Evolutionary conservation across 2,329 filamentous ascomycete species (phyloP).

Genomic region (Pyrenochaeta sp.): DNA sequence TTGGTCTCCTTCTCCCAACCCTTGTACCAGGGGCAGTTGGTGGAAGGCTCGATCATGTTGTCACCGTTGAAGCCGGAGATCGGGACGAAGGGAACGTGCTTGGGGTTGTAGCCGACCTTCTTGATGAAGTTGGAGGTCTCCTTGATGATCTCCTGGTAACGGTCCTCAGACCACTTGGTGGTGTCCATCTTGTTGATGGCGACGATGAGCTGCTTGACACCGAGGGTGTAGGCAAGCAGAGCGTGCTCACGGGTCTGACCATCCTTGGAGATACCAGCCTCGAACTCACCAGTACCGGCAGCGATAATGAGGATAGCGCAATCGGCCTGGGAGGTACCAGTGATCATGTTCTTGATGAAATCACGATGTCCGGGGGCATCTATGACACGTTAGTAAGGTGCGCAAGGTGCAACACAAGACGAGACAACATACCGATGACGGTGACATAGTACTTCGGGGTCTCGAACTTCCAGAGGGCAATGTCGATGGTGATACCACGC

Average conservation of each 20-base stretch:
- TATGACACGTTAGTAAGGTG: conserved; percentile 15
- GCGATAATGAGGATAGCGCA: conserved; percentile 99
- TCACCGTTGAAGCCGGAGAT: conserved; percentile 99
- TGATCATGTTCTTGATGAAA: conserved; percentile 99
- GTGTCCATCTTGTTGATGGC: conserved; percentile 99
- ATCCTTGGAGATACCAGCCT: conserved; percentile 99
- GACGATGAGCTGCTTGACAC: conserved; percentile 99
- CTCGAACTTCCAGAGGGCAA: conserved; percentile 99
- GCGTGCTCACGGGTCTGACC: conserved; percentile 99
- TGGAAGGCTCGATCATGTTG: conserved; percentile 94
- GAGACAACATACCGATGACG: conserved; percentile 56
- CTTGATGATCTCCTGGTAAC: conserved; percentile 99
- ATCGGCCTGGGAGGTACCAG: conserved; percentile 99
- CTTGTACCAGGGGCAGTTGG: conserved; percentile 99
- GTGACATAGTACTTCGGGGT: conserved; percentile 98
- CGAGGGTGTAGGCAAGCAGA: conserved; percentile 99
- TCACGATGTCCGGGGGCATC: conserved; percentile 99
- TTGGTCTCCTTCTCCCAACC: conserved; percentile 99
- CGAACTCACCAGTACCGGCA: conserved; percentile 99
- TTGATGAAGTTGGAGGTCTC: conserved; percentile 99
- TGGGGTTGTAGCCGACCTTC: conserved; percentile 99
- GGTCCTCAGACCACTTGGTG: conserved; percentile 95
- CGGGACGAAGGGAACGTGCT: conserved; percentile 96
- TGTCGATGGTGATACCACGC: conserved; percentile 99
- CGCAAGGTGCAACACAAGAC: neutral